Evolutionary conservation across 768 basidiomycete species (phyloP), one percentile per base, ranked within the genome.

Genomic region (Nidularia pulvinata): DNA sequence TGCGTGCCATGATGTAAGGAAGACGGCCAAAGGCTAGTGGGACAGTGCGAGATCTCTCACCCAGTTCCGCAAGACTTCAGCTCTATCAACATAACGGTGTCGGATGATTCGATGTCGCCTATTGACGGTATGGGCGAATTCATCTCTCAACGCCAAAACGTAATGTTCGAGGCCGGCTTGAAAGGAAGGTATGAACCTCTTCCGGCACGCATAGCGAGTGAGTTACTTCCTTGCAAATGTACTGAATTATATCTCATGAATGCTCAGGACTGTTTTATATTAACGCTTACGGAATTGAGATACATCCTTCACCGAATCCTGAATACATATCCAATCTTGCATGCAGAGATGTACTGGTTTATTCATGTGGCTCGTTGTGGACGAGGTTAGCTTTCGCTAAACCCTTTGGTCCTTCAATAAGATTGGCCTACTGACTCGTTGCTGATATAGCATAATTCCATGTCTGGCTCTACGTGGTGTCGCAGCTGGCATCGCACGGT

Each of bases 361-460:
- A 96, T 66, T 95, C 93, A 3, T 95, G 94, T 64, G 95, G 95
- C 5, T 96, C 94, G 1, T 73, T 98, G 6, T 98, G 93, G 93
- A 98, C 95, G 11, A 93, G 91, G 92, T 87, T 50, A 48, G 76
- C 43, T 46, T 14, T 33, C 36, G 6, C n/a, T 42, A 22, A 6
- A 30, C 42, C 9, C 25, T 36, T 46, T 53, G 6, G 32, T 25
- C 47, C 19, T 55, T 33, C 34, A 16, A 25, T 33, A 39, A 39
- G n/a, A 39, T 30, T 19, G 25, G 52, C 14, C 34, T 59, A 6
- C 49, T 9, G 13, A 34, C 30, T 45, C 11, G 11, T 7, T 33
- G 33, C 11, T 55, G 6, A 14, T 30, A 7, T 14, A 92, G 91
- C 60, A 91, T 97, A 55, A 86, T 95, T n/a, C 95, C 95, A 0